These are phyloP conservation scores for Nissolia schottii DNA, from an alignment of 306 rosid species.

Conservation along the genomic window DNA sequence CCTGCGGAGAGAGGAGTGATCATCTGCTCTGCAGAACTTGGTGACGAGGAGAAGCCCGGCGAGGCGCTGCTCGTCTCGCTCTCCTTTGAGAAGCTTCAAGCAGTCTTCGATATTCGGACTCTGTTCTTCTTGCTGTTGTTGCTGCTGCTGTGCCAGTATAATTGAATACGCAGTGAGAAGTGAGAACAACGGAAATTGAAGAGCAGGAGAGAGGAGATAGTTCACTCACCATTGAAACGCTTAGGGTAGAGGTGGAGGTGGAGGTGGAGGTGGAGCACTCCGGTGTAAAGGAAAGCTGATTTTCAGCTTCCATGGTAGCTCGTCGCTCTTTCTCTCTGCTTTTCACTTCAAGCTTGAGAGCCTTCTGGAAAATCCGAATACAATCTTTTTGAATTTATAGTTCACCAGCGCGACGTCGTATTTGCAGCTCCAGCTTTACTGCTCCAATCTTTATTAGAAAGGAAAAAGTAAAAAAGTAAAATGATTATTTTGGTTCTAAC, in stretches of 20 bases:
- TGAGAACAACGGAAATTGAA: too few species aligned
- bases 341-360: not conserved
- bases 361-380: not conserved
- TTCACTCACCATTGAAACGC: not conserved
- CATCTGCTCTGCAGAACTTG: constrained; percentile 69
- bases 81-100: constrained; percentile 86
- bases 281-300: not conserved
- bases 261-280: not conserved
- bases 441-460: too few species aligned
- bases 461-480: too few species aligned
- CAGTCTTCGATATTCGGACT: constrained; percentile 65
- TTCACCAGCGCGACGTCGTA: too few species aligned
- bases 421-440: too few species aligned
- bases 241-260: too few species aligned
- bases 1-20: constrained; percentile 56
- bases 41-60: constrained; percentile 89
- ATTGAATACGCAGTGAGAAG: too few species aligned
- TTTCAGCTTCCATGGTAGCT: not conserved
- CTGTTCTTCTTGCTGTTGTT: constrained; percentile 24
- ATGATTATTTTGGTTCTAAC: too few species aligned
- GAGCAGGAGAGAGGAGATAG: not conserved
- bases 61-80: constrained; percentile 83
- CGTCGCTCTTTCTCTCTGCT: not conserved
- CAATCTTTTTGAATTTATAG: too few species aligned
- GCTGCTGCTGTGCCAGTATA: not conserved